Evolutionary conservation across 2,329 filamentous ascomycete genomes (phyloP), one percentile per base, ranked within the genome.

Genomic region (Microdochium nivale): DNA sequence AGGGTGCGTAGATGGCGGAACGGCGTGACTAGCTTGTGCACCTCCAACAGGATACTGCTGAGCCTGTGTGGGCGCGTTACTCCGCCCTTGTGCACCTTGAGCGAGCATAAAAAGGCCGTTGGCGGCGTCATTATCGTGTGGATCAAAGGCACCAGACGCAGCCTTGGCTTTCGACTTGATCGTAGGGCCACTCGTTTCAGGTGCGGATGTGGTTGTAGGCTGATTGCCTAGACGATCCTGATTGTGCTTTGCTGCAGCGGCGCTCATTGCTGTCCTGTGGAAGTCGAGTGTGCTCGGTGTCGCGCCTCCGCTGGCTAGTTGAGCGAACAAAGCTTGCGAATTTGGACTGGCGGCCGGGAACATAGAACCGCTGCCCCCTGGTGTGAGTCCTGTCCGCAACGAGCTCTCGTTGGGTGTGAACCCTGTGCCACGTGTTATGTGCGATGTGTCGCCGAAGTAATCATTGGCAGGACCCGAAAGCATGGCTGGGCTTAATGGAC

Each of bases 361-460:
- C 90, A 97, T 97, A 60, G 91, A 95, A 61, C 91, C 92, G 66
- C 91, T 90, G 59, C 92, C 92, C 54, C 94, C 94, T 48, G 94
- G 94, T 50, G 94, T 97, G 59, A 97, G 72, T 52, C 94, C 94
- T 54, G 90, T 94, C 54, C 94, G 81, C 50, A 97, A 74, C 2
- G 90, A 95, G 8, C 92, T 97, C 71, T 99, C 94, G 81, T 96
- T 96, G 1, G 92, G 92, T 3, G 94, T 97, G 64, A 96, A 96
- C 51, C 88, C 88, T 21, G 40, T 44, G 60, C 90, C 84, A 58
- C 88, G 83, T 56, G 95, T 76, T 54, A 81, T 86, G 64, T 86
- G 82, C 19, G 65, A 67, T 50, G 84, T 85, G 62, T 95, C 90
- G 59, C 81, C 80, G 65, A 96, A 96, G 71, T 96, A 97, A 66